Evolutionary conservation across 73 alveolate species (phyloP).

Genomic region (Effrenium voratum): DNA sequence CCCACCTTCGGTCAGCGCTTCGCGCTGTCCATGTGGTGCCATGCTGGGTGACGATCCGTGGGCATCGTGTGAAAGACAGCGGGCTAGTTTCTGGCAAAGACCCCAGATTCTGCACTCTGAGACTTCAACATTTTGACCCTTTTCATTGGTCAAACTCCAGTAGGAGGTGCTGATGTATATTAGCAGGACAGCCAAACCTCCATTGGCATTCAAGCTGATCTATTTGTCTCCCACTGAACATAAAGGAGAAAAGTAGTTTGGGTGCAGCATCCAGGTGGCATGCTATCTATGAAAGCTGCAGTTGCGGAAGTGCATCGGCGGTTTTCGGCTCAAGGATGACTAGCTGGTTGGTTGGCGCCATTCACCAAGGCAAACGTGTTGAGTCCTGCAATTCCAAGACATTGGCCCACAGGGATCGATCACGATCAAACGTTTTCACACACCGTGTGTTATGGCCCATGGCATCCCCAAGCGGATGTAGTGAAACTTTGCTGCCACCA

Average conservation of each 20-base stretch:
- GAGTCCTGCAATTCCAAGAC: not conserved
- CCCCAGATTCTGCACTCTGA: not conserved
- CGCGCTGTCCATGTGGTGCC: conserved; percentile 93
- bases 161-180: not conserved
- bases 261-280: not conserved
- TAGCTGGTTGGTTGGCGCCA: no score
- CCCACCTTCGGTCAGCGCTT: conserved; percentile 85
- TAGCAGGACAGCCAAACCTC: no score
- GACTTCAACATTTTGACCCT: not conserved
- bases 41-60: not conserved
- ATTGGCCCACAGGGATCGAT: not conserved
- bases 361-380: no score
- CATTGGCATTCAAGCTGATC: not conserved
- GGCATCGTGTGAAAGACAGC: not conserved
- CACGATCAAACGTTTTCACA: no score
- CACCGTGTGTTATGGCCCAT: not conserved
- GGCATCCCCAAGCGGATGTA: not conserved
- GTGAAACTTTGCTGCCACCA: not conserved
- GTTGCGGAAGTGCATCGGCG: no score
- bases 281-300: no score
- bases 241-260: not conserved
- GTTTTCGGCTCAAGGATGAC: no score
- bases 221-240: not conserved
- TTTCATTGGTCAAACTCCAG: not conserved
- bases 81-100: not conserved